Conservation (phyloP, 495 filamentous ascomycete species). For the Penicillium argentinense region DNA sequence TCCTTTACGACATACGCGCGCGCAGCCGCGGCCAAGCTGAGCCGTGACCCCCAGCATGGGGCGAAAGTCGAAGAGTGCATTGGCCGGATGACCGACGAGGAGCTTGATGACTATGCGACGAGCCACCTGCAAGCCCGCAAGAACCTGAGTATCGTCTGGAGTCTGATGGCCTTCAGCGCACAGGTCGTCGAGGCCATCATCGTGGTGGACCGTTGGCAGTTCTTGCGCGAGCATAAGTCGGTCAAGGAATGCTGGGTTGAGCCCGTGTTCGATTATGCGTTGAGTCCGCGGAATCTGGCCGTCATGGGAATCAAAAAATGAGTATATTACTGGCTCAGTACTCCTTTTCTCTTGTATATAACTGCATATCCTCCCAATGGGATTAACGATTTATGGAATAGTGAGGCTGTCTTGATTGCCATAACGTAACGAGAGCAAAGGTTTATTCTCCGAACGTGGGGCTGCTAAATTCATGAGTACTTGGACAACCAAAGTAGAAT, state of each 20-base stretch:
- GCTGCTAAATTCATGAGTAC: no score
- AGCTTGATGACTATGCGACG: slow-evolving; percentile 67
- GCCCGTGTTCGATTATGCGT: slow-evolving; percentile 81
- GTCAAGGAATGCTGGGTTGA: slow-evolving; percentile 85
- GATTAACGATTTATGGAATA: no score
- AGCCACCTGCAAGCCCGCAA: slow-evolving; percentile 65
- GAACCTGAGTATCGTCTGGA: slow-evolving; percentile 85
- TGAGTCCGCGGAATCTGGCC: slow-evolving; percentile 85
- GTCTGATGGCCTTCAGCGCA: slow-evolving; percentile 92
- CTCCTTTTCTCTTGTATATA: no score
- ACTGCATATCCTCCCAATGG: no score
- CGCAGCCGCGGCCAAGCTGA: slow-evolving; percentile 74
- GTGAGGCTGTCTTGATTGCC: no score
- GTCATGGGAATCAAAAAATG: slow-evolving; percentile 86
- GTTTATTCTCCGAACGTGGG: no score
- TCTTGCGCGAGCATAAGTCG: slow-evolving; percentile 69
- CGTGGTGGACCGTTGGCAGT: slow-evolving; percentile 89
- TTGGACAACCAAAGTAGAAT: no score
- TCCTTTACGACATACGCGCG: slow-evolving; percentile 76
- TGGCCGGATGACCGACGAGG: slow-evolving; percentile 64
- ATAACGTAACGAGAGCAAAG: no score
- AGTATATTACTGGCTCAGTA: no score
- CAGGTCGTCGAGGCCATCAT: slow-evolving; percentile 84
- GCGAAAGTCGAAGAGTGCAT: slow-evolving; percentile 60
- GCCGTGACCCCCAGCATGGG: slow-evolving; percentile 55